These are phyloP conservation scores for Diatrype stigma DNA, from an alignment of 2,329 filamentous ascomycete species.

Conservation along the genomic window DNA sequence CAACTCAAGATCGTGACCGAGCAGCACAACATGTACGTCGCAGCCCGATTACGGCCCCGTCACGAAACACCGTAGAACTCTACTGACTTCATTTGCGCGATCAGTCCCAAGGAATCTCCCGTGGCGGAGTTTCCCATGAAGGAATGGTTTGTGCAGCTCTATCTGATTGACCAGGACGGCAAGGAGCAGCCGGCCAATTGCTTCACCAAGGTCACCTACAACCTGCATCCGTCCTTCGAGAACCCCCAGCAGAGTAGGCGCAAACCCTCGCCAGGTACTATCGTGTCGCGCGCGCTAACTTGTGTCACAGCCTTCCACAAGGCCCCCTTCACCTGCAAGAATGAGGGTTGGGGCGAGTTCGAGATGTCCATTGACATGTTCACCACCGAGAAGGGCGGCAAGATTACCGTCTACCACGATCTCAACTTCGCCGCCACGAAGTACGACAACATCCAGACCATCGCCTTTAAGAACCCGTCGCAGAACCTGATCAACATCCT, in stretches of 20 bases:
- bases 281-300: slow-evolving; percentile 1
- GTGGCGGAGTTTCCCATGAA: slow-evolving; percentile 90
- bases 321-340: slow-evolving; percentile 82
- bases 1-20: slow-evolving; percentile 90
- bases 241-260: slow-evolving; percentile 78
- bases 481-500: slow-evolving; percentile 75
- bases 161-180: slow-evolving; percentile 78
- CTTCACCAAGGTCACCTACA: slow-evolving; percentile 91
- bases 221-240: slow-evolving; percentile 89
- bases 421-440: slow-evolving; percentile 80
- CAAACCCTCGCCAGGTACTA: background rate
- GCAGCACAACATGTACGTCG: slow-evolving; percentile 78
- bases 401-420: slow-evolving; percentile 78
- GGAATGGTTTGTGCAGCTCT: slow-evolving; percentile 84
- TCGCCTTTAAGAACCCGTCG: slow-evolving; percentile 91
- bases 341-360: slow-evolving; percentile 98
- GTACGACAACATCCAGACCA: slow-evolving; percentile 78
- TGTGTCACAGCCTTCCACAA: slow-evolving; percentile 64
- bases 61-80: slow-evolving; percentile 4
- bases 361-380: slow-evolving; percentile 85
- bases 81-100: slow-evolving; percentile 13
- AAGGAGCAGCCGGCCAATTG: slow-evolving; percentile 77
- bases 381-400: slow-evolving; percentile 79
- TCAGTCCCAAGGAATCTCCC: slow-evolving; percentile 72
- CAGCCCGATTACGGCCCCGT: background rate